Conservation (phyloP, 2,329 filamentous ascomycete genomes). For the Nemania bipapillata region DNA sequence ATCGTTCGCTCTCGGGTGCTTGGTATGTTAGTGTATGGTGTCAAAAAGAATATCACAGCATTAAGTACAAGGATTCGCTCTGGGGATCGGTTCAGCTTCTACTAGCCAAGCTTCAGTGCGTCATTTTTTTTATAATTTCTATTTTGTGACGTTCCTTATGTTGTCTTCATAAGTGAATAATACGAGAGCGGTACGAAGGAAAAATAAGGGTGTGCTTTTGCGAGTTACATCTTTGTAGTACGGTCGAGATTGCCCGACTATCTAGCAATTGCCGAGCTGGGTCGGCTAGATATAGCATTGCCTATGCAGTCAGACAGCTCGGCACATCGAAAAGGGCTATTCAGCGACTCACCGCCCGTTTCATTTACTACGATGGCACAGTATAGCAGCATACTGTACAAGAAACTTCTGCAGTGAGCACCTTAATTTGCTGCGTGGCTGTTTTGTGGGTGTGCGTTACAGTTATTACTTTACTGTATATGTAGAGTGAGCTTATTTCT, state of each 20-base stretch:
- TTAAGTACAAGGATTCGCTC: constrained; percentile 5
- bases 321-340: constrained; percentile 3
- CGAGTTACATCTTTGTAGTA: constrained; percentile 4
- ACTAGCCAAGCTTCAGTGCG: neutral
- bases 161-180: too few species aligned
- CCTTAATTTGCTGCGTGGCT: constrained; percentile 27
- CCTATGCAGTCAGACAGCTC: constrained; percentile 28
- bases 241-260: constrained; percentile 9
- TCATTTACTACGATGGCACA: constrained; percentile 1
- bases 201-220: neutral
- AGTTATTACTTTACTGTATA: neutral
- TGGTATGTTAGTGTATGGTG: constrained; percentile 3
- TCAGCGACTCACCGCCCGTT: constrained; percentile 33
- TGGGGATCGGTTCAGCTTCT: neutral
- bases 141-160: too few species aligned
- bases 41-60: constrained; percentile 1
- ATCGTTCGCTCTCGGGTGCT: constrained; percentile 12
- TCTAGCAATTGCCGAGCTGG: constrained; percentile 22
- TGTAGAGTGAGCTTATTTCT: constrained; percentile 12
- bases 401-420: constrained; percentile 35
- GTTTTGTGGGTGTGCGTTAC: neutral
- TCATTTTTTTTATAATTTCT: neutral
- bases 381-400: neutral
- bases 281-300: neutral
- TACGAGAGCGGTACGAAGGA: neutral